Conservation (phyloP, 345 rosid species). For the Jatropha curcas region DNA sequence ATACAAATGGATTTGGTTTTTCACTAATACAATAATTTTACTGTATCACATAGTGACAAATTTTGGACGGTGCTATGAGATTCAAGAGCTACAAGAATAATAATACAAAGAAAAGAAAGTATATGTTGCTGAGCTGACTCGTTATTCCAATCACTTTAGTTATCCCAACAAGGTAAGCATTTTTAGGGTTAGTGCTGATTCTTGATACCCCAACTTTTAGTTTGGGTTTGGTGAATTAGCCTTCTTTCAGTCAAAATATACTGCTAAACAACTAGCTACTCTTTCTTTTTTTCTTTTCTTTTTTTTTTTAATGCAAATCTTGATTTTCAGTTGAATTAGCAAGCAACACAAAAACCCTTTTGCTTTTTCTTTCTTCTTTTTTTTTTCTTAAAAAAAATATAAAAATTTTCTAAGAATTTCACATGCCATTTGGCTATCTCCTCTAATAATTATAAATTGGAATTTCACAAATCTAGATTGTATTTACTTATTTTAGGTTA, state of each 20-base stretch:
- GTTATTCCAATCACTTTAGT: conserved; percentile 14
- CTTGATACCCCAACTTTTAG: neutral
- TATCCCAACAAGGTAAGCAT: neutral
- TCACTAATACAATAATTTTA: neutral
- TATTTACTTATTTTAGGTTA: neutral
- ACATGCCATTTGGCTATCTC: no score
- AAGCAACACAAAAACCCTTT: no score
- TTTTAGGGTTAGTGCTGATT: neutral
- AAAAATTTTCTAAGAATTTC: no score
- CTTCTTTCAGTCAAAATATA: neutral
- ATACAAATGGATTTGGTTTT: neutral
- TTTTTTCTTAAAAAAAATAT: no score
- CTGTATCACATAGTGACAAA: conserved; percentile 1
- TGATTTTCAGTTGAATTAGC: neutral
- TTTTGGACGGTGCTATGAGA: conserved; percentile 8
- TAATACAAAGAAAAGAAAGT: no score
- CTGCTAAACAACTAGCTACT: neutral
- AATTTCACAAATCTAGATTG: neutral
- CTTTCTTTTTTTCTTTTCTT: neutral
- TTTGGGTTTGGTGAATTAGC: neutral
- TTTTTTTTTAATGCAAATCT: neutral
- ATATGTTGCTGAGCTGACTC: conserved; percentile 9
- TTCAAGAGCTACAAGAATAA: neutral
- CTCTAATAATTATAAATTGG: neutral
- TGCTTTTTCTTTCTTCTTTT: no score